A percentile compares a stretch with the other conserved stretches of the same genome.
Evolutionary conservation across 371 early-diverging fungal species (phyloP).

Genomic region (Fennellomyces sp.): DNA sequence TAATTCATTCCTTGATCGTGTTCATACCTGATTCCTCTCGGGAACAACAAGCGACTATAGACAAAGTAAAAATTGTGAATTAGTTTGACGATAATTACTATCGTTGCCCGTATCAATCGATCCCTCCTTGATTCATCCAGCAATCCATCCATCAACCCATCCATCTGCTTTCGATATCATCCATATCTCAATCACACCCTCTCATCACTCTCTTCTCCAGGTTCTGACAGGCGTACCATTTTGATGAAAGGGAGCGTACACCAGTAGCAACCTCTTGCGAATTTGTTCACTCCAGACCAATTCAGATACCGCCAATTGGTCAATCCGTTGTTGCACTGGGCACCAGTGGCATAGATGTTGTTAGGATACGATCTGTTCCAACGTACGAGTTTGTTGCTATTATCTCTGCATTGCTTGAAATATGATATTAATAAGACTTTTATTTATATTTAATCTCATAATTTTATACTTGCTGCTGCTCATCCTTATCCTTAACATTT

Average conservation of each 20-base stretch:
- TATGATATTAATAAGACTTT: no score
- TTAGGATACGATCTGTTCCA: no score
- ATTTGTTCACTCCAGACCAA: not conserved
- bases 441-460: no score
- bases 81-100: not conserved
- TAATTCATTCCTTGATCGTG: not conserved
- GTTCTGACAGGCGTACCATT: constrained; percentile 7
- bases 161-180: not conserved
- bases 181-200: not conserved
- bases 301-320: constrained; percentile 1
- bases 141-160: constrained; percentile 16
- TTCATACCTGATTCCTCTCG: constrained; percentile 66
- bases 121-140: not conserved
- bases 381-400: no score
- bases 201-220: no score
- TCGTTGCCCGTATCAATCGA: not conserved
- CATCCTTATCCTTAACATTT: not conserved
- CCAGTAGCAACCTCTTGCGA: not conserved
- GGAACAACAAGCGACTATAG: constrained; percentile 86
- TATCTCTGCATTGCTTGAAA: no score
- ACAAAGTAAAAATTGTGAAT: constrained; percentile 12
- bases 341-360: no score
- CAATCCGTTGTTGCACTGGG: no score
- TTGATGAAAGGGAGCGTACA: constrained; percentile 9
- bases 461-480: not conserved